A percentile compares a stretch with the other conserved stretches of the same genome.
phyloP scores from a whole-genome alignment of 257 asterid species.

The Plantago major region DNA sequence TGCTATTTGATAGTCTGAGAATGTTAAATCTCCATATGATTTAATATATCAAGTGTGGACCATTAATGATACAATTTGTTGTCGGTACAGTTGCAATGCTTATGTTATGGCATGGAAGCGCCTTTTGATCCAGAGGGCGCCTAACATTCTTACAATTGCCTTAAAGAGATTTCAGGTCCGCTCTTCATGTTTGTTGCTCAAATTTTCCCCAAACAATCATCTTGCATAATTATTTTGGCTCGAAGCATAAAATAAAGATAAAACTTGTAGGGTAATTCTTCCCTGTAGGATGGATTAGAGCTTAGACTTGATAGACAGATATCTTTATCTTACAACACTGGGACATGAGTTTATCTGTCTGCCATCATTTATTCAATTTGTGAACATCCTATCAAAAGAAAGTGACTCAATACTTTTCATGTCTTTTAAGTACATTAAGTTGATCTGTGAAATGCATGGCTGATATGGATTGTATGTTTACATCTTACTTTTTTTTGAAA shows the following conservation, averaged over 20 bases:
- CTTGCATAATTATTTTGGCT: constrained; percentile 1
- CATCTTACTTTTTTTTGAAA: too few relatives aligned
- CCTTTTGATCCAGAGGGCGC: constrained; percentile 70
- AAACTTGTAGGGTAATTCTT: neutral
- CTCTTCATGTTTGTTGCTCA: constrained; percentile 13
- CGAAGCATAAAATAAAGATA: too few relatives aligned
- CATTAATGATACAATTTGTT: constrained; percentile 5
- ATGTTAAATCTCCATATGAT: too few relatives aligned
- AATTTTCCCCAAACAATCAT: neutral
- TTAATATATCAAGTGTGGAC: too few relatives aligned
- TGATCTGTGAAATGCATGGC: constrained; percentile 8
- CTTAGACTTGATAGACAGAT: too few relatives aligned
- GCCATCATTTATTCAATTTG: neutral
- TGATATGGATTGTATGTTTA: neutral
- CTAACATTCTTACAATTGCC: constrained; percentile 94
- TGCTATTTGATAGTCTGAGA: too few relatives aligned
- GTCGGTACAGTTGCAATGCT: constrained; percentile 80
- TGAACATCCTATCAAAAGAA: neutral
- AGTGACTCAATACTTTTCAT: neutral
- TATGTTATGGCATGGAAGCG: constrained; percentile 98
- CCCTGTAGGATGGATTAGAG: too few relatives aligned
- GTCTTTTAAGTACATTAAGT: constrained; percentile 3
- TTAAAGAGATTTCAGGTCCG: constrained; percentile 96
- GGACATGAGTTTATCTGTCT: neutral
- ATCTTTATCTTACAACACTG: too few relatives aligned